Evolutionary conservation across 176 grass and related monocot genomes (phyloP).

Genomic region (Carex littledalei): DNA sequence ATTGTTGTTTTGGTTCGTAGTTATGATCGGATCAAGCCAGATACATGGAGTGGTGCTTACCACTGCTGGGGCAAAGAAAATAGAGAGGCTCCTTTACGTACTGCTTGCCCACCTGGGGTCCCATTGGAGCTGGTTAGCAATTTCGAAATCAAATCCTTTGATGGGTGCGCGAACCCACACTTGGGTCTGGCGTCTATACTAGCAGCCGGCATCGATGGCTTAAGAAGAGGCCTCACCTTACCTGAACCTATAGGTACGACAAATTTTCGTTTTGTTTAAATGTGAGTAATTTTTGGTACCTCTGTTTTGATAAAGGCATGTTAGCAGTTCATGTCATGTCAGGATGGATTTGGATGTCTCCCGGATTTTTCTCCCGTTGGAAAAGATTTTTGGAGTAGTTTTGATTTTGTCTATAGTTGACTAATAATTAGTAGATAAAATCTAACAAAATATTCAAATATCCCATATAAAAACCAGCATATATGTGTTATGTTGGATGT

Average conservation of each 20-base stretch:
- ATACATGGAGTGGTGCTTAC: conserved; percentile 95
- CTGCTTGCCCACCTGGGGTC: conserved; percentile 89
- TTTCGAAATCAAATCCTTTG: conserved; percentile 95
- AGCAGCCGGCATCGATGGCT: conserved; percentile 81
- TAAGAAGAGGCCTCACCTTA: conserved; percentile 62
- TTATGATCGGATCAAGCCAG: conserved; percentile 85
- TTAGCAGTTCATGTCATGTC: neutral
- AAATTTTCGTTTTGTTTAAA: neutral
- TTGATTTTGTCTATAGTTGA: neutral
- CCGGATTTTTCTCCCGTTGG: neutral
- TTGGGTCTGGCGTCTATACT: conserved; percentile 68
- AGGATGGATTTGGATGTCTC: neutral
- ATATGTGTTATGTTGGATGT: neutral
- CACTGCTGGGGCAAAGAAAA: conserved; percentile 98
- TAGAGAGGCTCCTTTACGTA: conserved; percentile 89
- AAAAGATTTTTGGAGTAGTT: neutral
- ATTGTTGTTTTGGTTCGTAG: conserved; percentile 33
- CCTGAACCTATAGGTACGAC: conserved; percentile 78
- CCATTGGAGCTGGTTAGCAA: conserved; percentile 76
- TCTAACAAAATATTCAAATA: neutral
- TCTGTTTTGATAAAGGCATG: neutral
- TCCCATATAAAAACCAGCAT: neutral
- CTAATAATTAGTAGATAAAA: neutral
- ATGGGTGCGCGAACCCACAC: conserved; percentile 86
- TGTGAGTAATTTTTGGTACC: neutral